Evolutionary conservation across 164 flowering plant species (phyloP).

Genomic region (Annona squamosa): DNA sequence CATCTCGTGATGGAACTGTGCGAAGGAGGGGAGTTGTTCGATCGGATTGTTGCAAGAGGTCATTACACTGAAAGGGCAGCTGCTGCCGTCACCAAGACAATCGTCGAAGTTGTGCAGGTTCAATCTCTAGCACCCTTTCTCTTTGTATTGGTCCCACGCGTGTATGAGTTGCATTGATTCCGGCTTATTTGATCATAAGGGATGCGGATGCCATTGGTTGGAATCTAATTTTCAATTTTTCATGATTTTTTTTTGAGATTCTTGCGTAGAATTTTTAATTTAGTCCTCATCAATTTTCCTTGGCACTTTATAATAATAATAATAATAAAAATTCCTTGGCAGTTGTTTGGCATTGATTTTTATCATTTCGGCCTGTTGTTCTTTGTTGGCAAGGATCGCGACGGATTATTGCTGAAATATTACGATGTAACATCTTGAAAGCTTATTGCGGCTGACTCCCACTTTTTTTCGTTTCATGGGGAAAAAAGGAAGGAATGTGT

Average conservation of each 20-base stretch:
- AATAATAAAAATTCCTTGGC: no score
- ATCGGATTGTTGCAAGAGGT: slow-evolving; percentile 80
- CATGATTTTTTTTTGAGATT: not conserved
- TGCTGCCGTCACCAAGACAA: slow-evolving; percentile 61
- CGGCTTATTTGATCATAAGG: not conserved
- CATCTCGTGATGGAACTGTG: slow-evolving; percentile 91
- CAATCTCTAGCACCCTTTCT: slow-evolving; percentile 1
- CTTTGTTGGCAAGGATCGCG: no score
- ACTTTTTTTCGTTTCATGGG: no score
- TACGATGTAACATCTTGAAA: no score
- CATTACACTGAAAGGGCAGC: slow-evolving; percentile 91
- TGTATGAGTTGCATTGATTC: not conserved
- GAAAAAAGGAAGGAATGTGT: not conserved
- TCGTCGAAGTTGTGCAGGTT: slow-evolving; percentile 87
- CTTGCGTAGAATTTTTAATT: no score
- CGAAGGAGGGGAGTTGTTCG: slow-evolving; percentile 88
- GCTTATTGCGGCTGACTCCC: no score
- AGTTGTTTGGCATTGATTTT: no score
- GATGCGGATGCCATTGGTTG: not conserved
- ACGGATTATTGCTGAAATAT: no score
- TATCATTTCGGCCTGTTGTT: no score
- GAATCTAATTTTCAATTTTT: no score
- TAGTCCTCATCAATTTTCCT: no score
- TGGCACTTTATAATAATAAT: no score
- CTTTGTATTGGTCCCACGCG: not conserved